Evolutionary conservation across 805 yeast species (phyloP), one percentile per base, ranked within the genome.

Genomic region (Saturnispora diversa): DNA sequence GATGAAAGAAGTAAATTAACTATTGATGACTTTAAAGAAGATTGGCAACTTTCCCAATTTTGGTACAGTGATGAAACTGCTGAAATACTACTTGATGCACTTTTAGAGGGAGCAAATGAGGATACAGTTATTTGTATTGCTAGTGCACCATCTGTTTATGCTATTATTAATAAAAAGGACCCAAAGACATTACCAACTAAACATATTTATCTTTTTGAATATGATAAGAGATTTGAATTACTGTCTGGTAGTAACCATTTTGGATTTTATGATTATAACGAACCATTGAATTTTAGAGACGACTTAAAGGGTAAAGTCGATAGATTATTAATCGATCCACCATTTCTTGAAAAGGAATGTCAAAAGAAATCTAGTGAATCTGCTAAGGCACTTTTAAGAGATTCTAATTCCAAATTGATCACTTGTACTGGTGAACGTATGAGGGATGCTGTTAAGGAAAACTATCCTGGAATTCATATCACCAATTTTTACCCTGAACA

Each of bases 21-120:
- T 16, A 88, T 88, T 60, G 84, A 80, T 39, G 68, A 75, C 28
- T 87, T 87, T 59, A 69, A 82, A 54, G 96, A 87, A 60, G 95
- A 87, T 60, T 87, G 97, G 97, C 92, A 85, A 54, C 67, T 88
- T 28, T 85, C 95, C 1, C 97, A 87, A 59, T 87, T 87, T 62
- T 87, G 97, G 87, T 87, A 85, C 55, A 64, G 71, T 42, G 88
- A 85, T 45, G 61, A 65, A 3, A 87, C 96, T 1, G 87, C 95
- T 0, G 70, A 69, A 38, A 54, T 62, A 1, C 58, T 85, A 15
- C 92, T 85, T 1, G 73, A 72, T 45, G 92, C 84, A 6, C 64
- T 86, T 31, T 59, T 86, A 11, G 84, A 79, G 26, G 92, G 85
- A 6, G 92, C 94, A 1, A 82, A 79, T 49, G 70, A 70, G 40